Conservation (phyloP, 1,284 basidiomycete species). For the Sanghuangporus sanghuang region DNA sequence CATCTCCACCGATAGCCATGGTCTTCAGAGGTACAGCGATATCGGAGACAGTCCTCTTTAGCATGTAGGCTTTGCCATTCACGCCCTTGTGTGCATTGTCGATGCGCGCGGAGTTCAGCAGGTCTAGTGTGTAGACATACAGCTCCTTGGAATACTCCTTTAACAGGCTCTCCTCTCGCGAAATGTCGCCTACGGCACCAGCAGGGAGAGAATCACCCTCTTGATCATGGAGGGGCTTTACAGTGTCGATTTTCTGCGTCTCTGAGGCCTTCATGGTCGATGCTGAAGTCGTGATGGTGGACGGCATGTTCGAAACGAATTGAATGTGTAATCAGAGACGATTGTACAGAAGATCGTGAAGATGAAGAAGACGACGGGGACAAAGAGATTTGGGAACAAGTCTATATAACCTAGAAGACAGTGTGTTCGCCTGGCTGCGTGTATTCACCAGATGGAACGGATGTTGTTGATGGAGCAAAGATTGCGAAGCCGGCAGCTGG, state of each 20-base stretch:
- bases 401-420: background rate
- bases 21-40: constrained; percentile 12
- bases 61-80: constrained; percentile 10
- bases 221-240: background rate
- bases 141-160: constrained; percentile 16
- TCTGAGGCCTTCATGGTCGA: background rate
- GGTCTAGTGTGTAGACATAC: constrained; percentile 13
- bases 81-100: constrained; percentile 10
- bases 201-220: background rate
- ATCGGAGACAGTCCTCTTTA: constrained; percentile 16
- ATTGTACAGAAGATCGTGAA: background rate
- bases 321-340: background rate
- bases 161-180: constrained; percentile 8
- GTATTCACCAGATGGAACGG: constrained; percentile 1
- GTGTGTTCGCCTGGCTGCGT: constrained; percentile 1
- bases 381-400: background rate
- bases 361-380: background rate
- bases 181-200: background rate
- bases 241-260: background rate
- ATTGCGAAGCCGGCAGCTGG: background rate
- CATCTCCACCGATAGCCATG: background rate
- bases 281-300: background rate
- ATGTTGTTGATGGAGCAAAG: background rate
- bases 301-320: background rate
- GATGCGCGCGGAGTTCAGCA: constrained; percentile 14